Evolutionary conservation across 1,284 basidiomycete genomes (phyloP).

Genomic region (Salmacisia buchloeana): DNA sequence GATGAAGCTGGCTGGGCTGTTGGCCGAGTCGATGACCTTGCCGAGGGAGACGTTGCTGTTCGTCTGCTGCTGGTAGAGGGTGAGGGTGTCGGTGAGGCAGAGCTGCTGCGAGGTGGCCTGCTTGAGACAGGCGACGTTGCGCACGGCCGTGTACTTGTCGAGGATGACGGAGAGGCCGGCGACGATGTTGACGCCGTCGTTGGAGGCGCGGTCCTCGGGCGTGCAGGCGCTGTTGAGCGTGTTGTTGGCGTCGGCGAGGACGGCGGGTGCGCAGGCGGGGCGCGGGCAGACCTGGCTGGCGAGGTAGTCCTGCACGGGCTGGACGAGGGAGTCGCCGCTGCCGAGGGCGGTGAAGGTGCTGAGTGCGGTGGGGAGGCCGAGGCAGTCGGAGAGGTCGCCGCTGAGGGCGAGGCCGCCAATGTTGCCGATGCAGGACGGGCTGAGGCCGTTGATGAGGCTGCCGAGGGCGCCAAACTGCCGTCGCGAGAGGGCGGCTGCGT

Average conservation of each 20-base stretch:
- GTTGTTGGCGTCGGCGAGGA: not conserved
- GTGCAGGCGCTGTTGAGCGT: not conserved
- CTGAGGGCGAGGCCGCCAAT: conserved; percentile 7
- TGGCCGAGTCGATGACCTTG: not conserved
- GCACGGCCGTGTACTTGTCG: not conserved
- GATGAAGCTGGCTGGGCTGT: not conserved
- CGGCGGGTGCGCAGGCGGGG: not conserved
- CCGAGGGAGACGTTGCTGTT: not conserved
- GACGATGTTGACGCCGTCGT: conserved; percentile 7
- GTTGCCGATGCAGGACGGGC: conserved; percentile 1
- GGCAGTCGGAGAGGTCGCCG: conserved; percentile 6
- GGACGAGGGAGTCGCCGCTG: not conserved
- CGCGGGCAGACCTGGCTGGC: not conserved
- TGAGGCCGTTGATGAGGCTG: conserved; percentile 1
- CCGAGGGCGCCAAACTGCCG: conserved; percentile 6
- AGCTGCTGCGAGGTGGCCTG: not conserved
- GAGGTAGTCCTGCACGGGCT: conserved; percentile 1
- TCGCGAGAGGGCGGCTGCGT: not conserved
- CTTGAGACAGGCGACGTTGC: conserved; percentile 2
- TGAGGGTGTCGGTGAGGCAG: not conserved
- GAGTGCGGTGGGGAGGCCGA: conserved; percentile 2
- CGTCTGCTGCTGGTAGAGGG: conserved; percentile 1
- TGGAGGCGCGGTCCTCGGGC: conserved; percentile 3
- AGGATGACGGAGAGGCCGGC: not conserved
- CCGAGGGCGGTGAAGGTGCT: conserved; percentile 6